Evolutionary conservation across 768 basidiomycete genomes (phyloP), one percentile per base, ranked within the genome.

Genomic region (Tylopilus balloui): DNA sequence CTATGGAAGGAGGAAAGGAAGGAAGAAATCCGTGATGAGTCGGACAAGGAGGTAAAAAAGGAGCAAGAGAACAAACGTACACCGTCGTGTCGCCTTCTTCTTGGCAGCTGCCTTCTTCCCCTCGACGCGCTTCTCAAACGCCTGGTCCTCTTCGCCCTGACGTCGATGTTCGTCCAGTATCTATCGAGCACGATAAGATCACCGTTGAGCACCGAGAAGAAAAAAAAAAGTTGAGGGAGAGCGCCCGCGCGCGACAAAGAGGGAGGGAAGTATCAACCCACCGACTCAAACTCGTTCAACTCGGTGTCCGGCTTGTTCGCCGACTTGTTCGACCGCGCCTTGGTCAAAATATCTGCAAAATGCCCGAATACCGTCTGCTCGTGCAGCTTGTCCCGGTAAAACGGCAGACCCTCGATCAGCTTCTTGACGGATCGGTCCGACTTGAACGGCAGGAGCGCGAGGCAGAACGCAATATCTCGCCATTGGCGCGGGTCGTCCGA

Each of bases 361-460:
- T 83, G 74, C 25, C 73, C 76, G 64, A 78, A 97, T 6, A 99
- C 95, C 1, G 68, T 73, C 35, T 81, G 75, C 53, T 98, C 94
- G 69, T 95, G 90, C 34, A 99, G 71, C 69, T 99, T 99, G 73
- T 98, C 96, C 45, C 92, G 86, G 61, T 99, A 99, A 70, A 84
- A 88, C 39, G 86, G 90, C 21, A 99, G 67, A 1, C 82, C 93
- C 55, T 98, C 95, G 58, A 92, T 88, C 51, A 98, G 80, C 66
- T 94, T 96, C 79, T 96, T 97, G 59, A 97, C 82, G 0, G 93
- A 95, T 27, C 88, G 80, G 57, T 99, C 96, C 1, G 92, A 94
- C 65, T 97, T 97, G 87, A 90, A 99, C 0, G 93, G 95, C 14
- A 98, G 77, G 2, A 97, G 70, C 0, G 95, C 93, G 3, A 99